These are phyloP conservation scores for Populus trichocarpa DNA, from an alignment of 441 rosid species.

Conservation along the genomic window DNA sequence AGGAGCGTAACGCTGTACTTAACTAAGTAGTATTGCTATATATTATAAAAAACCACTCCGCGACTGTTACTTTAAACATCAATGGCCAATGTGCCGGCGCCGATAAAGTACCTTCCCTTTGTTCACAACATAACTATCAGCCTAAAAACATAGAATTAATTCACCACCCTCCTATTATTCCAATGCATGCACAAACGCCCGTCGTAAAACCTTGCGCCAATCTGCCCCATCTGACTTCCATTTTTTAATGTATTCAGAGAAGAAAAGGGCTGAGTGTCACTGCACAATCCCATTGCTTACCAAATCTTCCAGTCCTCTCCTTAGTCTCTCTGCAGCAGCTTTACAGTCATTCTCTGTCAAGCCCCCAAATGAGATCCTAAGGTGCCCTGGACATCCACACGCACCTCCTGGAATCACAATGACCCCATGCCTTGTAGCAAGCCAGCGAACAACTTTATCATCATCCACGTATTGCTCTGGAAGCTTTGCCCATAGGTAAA, in stretches of 20 bases:
- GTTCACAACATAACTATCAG: not conserved
- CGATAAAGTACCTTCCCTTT: too few relatives aligned
- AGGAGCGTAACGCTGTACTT: too few relatives aligned
- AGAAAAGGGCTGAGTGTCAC: not conserved
- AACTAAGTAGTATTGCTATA: too few relatives aligned
- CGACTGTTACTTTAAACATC: too few relatives aligned
- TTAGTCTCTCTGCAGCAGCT: slow-evolving; percentile 73
- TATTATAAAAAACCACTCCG: too few relatives aligned
- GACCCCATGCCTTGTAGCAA: slow-evolving; percentile 76
- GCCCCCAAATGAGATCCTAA: slow-evolving; percentile 88
- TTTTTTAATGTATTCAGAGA: not conserved
- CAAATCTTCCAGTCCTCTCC: slow-evolving; percentile 72
- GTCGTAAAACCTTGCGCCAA: slow-evolving; percentile 6
- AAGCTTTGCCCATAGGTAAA: slow-evolving; percentile 93
- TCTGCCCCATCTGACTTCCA: slow-evolving; percentile 13
- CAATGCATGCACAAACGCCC: slow-evolving; percentile 5
- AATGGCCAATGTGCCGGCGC: too few relatives aligned
- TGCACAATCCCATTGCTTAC: slow-evolving; percentile 61
- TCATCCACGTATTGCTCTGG: slow-evolving; percentile 54
- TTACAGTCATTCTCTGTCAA: slow-evolving; percentile 59
- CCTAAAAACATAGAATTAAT: slow-evolving; percentile 11
- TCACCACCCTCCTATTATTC: slow-evolving; percentile 21
- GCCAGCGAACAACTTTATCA: slow-evolving; percentile 75
- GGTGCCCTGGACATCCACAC: slow-evolving; percentile 66
- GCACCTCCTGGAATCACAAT: slow-evolving; percentile 88